Conservation (phyloP, 352 stramenopile species). For the Pythium sukuiense region DNA sequence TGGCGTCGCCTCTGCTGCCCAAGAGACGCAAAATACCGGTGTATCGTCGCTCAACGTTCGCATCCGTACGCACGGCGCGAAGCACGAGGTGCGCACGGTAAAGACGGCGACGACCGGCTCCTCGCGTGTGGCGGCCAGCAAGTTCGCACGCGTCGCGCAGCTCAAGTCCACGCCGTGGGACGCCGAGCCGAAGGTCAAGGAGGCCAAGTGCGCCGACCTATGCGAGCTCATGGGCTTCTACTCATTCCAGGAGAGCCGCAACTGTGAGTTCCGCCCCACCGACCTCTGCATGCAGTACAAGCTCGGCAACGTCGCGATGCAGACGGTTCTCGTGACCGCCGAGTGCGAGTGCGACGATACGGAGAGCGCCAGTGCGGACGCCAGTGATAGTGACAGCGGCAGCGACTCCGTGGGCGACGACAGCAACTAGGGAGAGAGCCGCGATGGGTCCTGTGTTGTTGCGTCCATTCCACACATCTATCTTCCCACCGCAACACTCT, state of each 20-base stretch:
- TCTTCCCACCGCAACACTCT: too few relatives aligned
- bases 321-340: constrained; percentile 53
- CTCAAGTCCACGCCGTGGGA: constrained; percentile 77
- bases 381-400: constrained; percentile 10
- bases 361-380: neutral
- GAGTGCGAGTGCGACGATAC: constrained; percentile 46
- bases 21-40: neutral
- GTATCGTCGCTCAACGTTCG: neutral
- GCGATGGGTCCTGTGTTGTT: neutral
- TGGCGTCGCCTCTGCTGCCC: neutral
- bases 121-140: constrained; percentile 13
- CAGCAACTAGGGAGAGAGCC: neutral
- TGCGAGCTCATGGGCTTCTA: constrained; percentile 62
- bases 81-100: neutral
- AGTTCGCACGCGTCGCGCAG: constrained; percentile 28
- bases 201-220: constrained; percentile 60
- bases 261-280: constrained; percentile 55
- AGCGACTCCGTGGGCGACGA: constrained; percentile 9
- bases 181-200: constrained; percentile 38
- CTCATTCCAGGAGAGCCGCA: constrained; percentile 53
- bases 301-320: constrained; percentile 38
- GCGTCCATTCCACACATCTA: neutral
- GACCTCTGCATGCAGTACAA: constrained; percentile 66
- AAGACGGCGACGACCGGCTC: neutral
- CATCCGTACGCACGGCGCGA: neutral